A percentile compares a stretch with the other conserved stretches of the same genome.
Evolutionary conservation across 192 early-diverging fungal species (phyloP).

Genomic region (Coemansia sp.): DNA sequence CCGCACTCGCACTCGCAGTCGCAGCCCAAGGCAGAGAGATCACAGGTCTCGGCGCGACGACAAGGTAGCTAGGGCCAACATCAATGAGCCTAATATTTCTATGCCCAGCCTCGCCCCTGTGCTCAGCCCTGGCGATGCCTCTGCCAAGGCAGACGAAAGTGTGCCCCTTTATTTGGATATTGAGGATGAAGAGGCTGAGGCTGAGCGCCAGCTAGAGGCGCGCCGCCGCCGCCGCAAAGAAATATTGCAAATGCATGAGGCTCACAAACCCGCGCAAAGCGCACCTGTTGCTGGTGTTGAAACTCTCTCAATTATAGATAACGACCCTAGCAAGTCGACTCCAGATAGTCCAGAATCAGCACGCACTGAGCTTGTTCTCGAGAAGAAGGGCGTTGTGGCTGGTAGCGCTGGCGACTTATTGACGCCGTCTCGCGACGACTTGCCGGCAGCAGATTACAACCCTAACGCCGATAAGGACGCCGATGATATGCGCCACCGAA

Average conservation of each 20-base stretch:
- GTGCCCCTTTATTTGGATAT: neutral
- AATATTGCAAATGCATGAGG: constrained; percentile 71
- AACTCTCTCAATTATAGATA: neutral
- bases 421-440: constrained; percentile 11
- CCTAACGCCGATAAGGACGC: constrained; percentile 70
- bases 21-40: neutral
- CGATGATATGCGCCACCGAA: constrained; percentile 64
- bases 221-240: constrained; percentile 72
- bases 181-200: constrained; percentile 66
- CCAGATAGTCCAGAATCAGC: neutral
- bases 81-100: neutral
- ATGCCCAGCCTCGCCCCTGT: neutral
- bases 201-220: constrained; percentile 81
- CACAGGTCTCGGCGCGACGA: neutral
- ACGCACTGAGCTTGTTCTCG: constrained; percentile 20
- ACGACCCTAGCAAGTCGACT: neutral
- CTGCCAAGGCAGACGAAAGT: neutral
- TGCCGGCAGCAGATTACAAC: constrained; percentile 77
- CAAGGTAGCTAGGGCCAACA: constrained; percentile 1
- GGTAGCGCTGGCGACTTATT: constrained; percentile 10
- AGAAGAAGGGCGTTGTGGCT: constrained; percentile 26
- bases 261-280: constrained; percentile 37
- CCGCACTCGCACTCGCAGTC: neutral
- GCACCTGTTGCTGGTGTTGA: constrained; percentile 20
- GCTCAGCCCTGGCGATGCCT: neutral